phyloP scores from a whole-genome alignment of 139 green algal genomes.

The Tetraselmis chui region DNA sequence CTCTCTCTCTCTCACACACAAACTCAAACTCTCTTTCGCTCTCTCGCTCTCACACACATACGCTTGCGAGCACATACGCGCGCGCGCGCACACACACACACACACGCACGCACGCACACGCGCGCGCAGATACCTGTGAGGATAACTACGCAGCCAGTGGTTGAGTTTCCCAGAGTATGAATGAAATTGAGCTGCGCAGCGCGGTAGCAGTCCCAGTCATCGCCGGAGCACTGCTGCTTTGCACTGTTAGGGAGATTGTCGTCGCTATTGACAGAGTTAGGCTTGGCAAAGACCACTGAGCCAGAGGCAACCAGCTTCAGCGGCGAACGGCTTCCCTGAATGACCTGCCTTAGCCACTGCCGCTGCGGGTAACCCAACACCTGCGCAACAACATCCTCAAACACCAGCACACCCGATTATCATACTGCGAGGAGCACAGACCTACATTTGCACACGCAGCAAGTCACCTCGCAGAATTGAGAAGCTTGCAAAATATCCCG shows the following conservation, averaged over 20 bases:
- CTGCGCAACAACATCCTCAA: too few relatives aligned
- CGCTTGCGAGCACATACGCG: too few relatives aligned
- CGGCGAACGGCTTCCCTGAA: constrained; percentile 21
- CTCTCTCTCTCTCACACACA: too few relatives aligned
- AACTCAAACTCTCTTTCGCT: too few relatives aligned
- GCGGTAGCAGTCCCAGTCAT: constrained; percentile 42
- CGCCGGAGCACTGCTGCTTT: constrained; percentile 24
- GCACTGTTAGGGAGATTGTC: background rate
- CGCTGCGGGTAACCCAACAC: constrained; percentile 39
- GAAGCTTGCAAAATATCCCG: background rate
- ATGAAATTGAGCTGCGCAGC: constrained; percentile 44
- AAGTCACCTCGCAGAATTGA: background rate
- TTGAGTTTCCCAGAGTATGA: constrained; percentile 40
- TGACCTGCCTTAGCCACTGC: constrained; percentile 28
- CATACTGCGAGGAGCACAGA: too few relatives aligned
- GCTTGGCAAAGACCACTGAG: constrained; percentile 31
- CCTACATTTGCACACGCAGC: too few relatives aligned
- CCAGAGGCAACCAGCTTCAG: constrained; percentile 37
- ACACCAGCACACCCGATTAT: too few relatives aligned
- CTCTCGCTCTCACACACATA: too few relatives aligned
- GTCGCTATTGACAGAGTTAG: constrained; percentile 2
- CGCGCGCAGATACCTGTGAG: constrained; percentile 40
- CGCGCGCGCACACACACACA: too few relatives aligned
- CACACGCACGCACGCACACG: too few relatives aligned
- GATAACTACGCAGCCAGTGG: constrained; percentile 42